phyloP scores from a whole-genome alignment of 192 early-diverging fungal species.

The Funneliformis mosseae region DNA sequence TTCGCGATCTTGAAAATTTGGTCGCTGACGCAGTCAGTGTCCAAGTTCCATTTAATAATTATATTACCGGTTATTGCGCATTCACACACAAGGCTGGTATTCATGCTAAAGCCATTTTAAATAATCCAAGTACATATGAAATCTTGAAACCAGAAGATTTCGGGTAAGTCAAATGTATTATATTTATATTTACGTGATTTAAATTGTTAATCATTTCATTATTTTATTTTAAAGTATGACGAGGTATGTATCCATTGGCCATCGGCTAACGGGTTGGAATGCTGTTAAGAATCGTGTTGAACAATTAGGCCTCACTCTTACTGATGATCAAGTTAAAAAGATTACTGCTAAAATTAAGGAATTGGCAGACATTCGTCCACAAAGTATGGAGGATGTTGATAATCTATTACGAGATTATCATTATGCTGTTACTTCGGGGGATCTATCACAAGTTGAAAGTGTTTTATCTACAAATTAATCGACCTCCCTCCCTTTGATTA shows the following conservation, averaged over 20 bases:
- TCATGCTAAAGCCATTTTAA: conserved; percentile 99
- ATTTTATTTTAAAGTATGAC: conserved; percentile 65
- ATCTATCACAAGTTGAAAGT: conserved; percentile 44
- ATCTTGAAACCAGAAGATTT: conserved; percentile 98
- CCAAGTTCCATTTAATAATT: conserved; percentile 99
- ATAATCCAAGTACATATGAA: conserved; percentile 98
- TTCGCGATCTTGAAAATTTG: conserved; percentile 95
- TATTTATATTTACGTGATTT: background rate
- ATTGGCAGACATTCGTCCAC: conserved; percentile 90
- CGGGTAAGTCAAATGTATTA: conserved; percentile 48
- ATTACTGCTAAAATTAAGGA: conserved; percentile 95
- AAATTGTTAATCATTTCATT: background rate
- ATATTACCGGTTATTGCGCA: conserved; percentile 98
- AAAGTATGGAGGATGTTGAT: conserved; percentile 94
- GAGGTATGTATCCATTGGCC: conserved; percentile 94
- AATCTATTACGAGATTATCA: conserved; percentile 76
- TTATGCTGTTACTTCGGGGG: conserved; percentile 61
- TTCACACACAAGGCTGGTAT: conserved; percentile 99
- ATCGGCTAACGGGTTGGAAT: conserved; percentile 98
- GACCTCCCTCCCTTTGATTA: too few relatives aligned
- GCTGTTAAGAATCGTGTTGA: conserved; percentile 98
- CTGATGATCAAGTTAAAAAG: conserved; percentile 88
- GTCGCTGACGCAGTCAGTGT: conserved; percentile 94
- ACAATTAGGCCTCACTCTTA: conserved; percentile 81
- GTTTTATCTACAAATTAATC: conserved; percentile 34